Evolutionary conservation across 768 basidiomycete species (phyloP).

Genomic region (Steccherinum ochraceum): DNA sequence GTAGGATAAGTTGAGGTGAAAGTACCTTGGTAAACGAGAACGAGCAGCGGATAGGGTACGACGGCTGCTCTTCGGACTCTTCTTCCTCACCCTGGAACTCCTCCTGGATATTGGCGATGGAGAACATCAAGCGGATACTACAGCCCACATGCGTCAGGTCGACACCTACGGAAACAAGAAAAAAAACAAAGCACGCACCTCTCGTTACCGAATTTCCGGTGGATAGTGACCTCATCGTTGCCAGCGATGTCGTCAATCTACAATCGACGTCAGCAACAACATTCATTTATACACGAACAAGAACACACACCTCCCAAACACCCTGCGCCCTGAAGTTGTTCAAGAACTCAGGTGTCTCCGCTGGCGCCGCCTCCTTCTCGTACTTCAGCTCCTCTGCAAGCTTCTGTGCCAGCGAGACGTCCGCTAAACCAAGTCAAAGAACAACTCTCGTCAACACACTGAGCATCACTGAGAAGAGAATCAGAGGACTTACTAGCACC

Average conservation of each 20-base stretch:
- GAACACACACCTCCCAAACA: slow-evolving; percentile 64
- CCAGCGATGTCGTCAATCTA: slow-evolving; percentile 68
- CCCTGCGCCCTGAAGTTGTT: slow-evolving; percentile 65
- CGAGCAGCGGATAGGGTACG: slow-evolving; percentile 72
- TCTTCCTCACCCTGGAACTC: slow-evolving; percentile 32
- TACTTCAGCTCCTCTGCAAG: slow-evolving; percentile 80
- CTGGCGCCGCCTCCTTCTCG: slow-evolving; percentile 58
- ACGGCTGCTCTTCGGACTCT: slow-evolving; percentile 32
- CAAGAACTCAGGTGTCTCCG: slow-evolving; percentile 66
- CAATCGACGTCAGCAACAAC: no score
- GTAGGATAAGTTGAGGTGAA: neutral
- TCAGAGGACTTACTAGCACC: slow-evolving; percentile 34
- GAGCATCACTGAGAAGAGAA: neutral
- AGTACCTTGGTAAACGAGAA: slow-evolving; percentile 80
- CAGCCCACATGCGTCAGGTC: neutral
- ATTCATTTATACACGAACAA: neutral
- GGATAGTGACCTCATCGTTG: slow-evolving; percentile 75
- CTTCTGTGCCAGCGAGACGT: slow-evolving; percentile 68
- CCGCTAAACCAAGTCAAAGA: slow-evolving; percentile 37
- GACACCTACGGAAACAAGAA: neutral
- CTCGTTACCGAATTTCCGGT: slow-evolving; percentile 88
- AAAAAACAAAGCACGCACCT: slow-evolving; percentile 41
- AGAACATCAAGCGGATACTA: slow-evolving; percentile 88
- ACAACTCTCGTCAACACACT: neutral
- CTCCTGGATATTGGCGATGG: slow-evolving; percentile 78